These are phyloP conservation scores for Phytopythium oedochilum DNA, from an alignment of 352 stramenopile species.

Conservation along the genomic window DNA sequence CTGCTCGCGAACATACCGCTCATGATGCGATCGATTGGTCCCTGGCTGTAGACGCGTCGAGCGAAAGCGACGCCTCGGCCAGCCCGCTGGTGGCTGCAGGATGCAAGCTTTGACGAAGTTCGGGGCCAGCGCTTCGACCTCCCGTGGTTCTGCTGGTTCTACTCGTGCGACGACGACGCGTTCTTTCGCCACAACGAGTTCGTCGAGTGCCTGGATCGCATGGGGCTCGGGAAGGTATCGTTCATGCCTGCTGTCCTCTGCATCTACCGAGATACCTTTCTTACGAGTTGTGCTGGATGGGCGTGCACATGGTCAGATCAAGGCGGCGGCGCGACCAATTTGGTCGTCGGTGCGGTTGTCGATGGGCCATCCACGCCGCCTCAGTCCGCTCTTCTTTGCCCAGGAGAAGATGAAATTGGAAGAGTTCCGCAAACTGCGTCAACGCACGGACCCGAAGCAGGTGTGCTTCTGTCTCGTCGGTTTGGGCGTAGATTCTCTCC, in stretches of 20 bases:
- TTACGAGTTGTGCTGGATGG: not conserved
- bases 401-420: conserved; percentile 70
- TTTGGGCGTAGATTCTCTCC: not conserved
- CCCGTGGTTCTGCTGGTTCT: conserved; percentile 72
- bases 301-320: conserved; percentile 23
- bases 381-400: conserved; percentile 59
- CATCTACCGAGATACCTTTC: not conserved
- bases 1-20: no score
- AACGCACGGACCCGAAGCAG: conserved; percentile 10
- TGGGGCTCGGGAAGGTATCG: conserved; percentile 56
- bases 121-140: conserved; percentile 34
- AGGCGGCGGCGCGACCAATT: conserved; percentile 42
- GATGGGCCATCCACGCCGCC: conserved; percentile 65
- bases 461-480: not conserved
- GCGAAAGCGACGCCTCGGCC: not conserved
- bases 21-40: no score
- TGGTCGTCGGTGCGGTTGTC: conserved; percentile 73
- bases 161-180: conserved; percentile 51
- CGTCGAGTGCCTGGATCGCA: conserved; percentile 55
- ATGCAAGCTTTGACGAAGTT: conserved; percentile 9
- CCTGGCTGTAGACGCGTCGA: not conserved
- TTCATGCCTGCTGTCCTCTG: not conserved
- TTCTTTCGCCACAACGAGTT: conserved; percentile 83
- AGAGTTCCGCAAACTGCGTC: conserved; percentile 43
- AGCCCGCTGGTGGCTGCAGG: conserved; percentile 9